A percentile compares a stretch with the other conserved stretches of the same genome.
phyloP scores from a whole-genome alignment of 2,329 filamentous ascomycete genomes.

The Pseudopyricularia javanii region DNA sequence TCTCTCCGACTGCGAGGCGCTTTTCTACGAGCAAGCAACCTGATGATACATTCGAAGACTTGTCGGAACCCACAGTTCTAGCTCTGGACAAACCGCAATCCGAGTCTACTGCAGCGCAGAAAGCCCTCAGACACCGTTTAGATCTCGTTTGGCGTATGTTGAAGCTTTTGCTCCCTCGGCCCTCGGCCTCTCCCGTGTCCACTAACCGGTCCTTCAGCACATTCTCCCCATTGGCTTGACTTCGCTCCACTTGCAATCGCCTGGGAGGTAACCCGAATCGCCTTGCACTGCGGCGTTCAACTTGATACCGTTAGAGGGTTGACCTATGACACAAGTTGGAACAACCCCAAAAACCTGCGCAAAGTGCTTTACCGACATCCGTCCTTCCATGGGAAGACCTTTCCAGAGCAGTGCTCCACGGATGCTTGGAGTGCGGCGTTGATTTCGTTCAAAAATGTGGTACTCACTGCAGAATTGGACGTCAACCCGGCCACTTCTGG shows the following conservation, averaged over 20 bases:
- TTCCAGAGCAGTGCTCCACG: constrained; percentile 32
- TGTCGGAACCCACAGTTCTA: background rate
- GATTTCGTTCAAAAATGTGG: constrained; percentile 21
- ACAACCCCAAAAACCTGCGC: constrained; percentile 31
- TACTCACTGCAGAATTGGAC: constrained; percentile 28
- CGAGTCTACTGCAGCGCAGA: background rate
- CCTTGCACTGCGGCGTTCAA: constrained; percentile 30
- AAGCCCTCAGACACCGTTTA: constrained; percentile 15
- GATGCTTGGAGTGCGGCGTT: constrained; percentile 34
- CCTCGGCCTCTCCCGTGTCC: background rate
- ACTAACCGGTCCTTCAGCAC: constrained; percentile 14
- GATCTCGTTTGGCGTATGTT: constrained; percentile 26
- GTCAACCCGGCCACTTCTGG: constrained; percentile 21
- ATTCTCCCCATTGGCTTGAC: constrained; percentile 25
- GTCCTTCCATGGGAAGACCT: constrained; percentile 26
- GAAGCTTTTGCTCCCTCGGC: background rate
- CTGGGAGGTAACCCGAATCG: constrained; percentile 40
- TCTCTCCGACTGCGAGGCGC: background rate
- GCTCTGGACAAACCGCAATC: background rate
- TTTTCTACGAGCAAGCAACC: background rate
- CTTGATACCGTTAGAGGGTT: constrained; percentile 19
- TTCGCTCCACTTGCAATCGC: constrained; percentile 33
- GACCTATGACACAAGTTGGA: constrained; percentile 25
- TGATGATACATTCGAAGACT: background rate
- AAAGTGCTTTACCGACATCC: constrained; percentile 22